Evolutionary conservation across 176 grass and related monocot species (phyloP), one percentile per base, ranked within the genome.

Genomic region (Cenchrus americanus): DNA sequence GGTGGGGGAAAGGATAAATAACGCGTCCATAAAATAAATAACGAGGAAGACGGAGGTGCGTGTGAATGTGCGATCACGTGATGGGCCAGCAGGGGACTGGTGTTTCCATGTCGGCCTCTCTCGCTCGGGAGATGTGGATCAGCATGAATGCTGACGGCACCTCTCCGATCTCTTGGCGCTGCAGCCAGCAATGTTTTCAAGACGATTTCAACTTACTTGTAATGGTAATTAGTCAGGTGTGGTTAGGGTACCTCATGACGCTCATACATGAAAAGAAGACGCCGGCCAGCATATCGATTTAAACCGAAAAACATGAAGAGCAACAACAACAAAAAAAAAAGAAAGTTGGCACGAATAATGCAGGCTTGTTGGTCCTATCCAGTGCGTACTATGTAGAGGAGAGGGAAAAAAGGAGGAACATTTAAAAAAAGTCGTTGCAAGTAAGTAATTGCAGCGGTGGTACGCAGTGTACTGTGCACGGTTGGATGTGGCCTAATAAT

Each of bases 401-500:
- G 5, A 53, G 27, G 27, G 27, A 78, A 5, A 48, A 3, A 52
- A 5, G 27, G 27, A 24, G 48, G 4, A 19, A 17, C 1, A 1
- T 54, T 19, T 7, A 18, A 54, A 54, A 19, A 37, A 37, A 37
- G 17, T 37, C 14, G 5, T 27, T 62, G 5, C 10, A 26, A 30
- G 21, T 61, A 14, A 30, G 21, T 61, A 62, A 37, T 49, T 49
- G 11, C 30, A 49, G 9, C 37, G 4, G 8, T 42, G 14, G n/a
- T 26, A 48, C 54, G 2, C 3, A 13, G 5, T 48, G 7, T 60
- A 59, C 55, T 59, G 42, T 74, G 24, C 37, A 50, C 59, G 10
- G 78, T 90, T 78, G 50, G 83, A 65, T 32, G 17, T 42, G 87
- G 88, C 88, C 88, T 79, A 90, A 82, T 90, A 90, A 90, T 61